A percentile compares a stretch with the other conserved stretches of the same genome.
These are phyloP conservation scores for Coniferiporia weirii DNA, from an alignment of 1,284 basidiomycete species.

Conservation along the genomic window DNA sequence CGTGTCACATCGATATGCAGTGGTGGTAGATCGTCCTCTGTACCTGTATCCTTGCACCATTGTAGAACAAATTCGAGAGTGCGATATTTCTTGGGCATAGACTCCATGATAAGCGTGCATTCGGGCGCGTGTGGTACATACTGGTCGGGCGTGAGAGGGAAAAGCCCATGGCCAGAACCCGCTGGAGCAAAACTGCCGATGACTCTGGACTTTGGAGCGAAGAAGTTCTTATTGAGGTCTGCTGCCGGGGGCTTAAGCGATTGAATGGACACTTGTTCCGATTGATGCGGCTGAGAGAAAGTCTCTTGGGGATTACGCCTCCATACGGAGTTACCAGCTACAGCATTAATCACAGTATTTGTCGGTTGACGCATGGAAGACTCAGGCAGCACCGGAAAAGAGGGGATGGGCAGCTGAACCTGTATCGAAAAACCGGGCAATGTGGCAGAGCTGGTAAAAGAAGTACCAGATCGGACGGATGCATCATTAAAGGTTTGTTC, in stretches of 20 bases:
- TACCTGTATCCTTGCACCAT: conserved; percentile 8
- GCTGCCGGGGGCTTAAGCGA: not conserved
- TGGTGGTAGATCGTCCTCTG: conserved; percentile 1
- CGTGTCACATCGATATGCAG: not conserved
- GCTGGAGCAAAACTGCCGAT: not conserved
- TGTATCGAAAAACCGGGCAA: not conserved
- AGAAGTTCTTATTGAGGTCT: not conserved
- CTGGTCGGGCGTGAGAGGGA: not conserved
- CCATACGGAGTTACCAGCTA: not conserved
- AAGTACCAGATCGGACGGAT: not conserved
- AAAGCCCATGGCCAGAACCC: not conserved
- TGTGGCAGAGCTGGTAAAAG: not conserved
- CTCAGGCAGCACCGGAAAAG: not conserved
- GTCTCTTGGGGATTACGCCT: not conserved
- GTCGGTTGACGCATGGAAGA: not conserved
- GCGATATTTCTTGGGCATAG: conserved; percentile 4
- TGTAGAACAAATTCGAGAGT: conserved; percentile 2
- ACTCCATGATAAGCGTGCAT: conserved; percentile 1
- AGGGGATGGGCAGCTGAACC: not conserved
- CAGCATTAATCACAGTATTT: not conserved
- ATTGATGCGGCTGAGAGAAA: not conserved
- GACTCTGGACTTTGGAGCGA: not conserved
- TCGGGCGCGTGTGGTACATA: not conserved
- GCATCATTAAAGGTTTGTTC: not conserved
- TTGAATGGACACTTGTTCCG: not conserved